Conservation (phyloP, 2,329 filamentous ascomycete species). For the Apiospora hydei region DNA sequence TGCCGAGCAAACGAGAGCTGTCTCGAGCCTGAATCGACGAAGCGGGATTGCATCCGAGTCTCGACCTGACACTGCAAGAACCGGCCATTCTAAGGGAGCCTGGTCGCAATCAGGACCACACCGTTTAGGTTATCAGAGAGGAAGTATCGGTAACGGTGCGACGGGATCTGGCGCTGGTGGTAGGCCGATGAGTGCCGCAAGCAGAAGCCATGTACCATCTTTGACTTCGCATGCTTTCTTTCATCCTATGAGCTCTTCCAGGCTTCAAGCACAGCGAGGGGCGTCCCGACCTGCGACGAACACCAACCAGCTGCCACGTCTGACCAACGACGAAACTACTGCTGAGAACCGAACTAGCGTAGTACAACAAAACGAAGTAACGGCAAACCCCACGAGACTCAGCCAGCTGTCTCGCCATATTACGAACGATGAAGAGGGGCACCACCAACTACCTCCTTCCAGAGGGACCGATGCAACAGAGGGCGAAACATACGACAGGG, state of each 20-base stretch:
- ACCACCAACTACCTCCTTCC: constrained; percentile 65
- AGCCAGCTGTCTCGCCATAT: constrained; percentile 43
- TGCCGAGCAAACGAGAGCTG: constrained; percentile 41
- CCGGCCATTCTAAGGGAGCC: constrained; percentile 57
- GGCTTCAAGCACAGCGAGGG: constrained; percentile 87
- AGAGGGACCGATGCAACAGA: constrained; percentile 84
- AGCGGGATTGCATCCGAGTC: constrained; percentile 55
- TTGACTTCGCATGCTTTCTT: constrained; percentile 92
- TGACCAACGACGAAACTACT: constrained; percentile 39
- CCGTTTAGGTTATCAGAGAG: constrained; percentile 57
- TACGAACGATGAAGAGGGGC: constrained; percentile 58
- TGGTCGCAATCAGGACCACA: constrained; percentile 65
- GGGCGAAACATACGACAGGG: constrained; percentile 72
- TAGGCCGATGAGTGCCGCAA: constrained; percentile 71
- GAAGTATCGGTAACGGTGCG: constrained; percentile 51
- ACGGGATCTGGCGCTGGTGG: constrained; percentile 51
- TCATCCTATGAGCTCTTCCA: constrained; percentile 94
- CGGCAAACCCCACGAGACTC: constrained; percentile 45
- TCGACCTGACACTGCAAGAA: constrained; percentile 62
- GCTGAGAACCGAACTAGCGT: constrained; percentile 54
- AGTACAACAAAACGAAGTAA: constrained; percentile 64
- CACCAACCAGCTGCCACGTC: constrained; percentile 42
- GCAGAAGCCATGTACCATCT: constrained; percentile 87
- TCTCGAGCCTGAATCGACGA: constrained; percentile 45
- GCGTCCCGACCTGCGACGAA: constrained; percentile 52